Evolutionary conservation across 768 basidiomycete species (phyloP).

Genomic region (Boletellus ananiceps): DNA sequence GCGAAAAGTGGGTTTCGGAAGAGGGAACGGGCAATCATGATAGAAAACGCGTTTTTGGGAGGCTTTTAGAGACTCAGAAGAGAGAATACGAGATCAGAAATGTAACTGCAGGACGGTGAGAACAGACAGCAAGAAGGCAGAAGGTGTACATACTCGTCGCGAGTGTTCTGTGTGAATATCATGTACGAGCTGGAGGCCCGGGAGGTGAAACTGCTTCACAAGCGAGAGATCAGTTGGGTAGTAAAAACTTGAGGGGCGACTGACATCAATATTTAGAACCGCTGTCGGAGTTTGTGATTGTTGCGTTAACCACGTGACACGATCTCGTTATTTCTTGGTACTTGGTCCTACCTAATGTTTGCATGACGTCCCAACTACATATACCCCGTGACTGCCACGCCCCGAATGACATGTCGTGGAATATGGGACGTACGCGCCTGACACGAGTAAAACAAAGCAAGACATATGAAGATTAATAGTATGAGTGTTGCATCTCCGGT

Average conservation of each 20-base stretch:
- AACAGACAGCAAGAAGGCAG: neutral
- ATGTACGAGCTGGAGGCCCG: constrained; percentile 46
- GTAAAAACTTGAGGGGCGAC: neutral
- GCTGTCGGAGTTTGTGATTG: constrained; percentile 17
- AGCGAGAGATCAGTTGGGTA: neutral
- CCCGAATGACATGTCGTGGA: too few relatives aligned
- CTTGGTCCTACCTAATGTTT: too few relatives aligned
- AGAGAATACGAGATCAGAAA: constrained; percentile 88
- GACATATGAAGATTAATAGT: too few relatives aligned
- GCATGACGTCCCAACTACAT: too few relatives aligned
- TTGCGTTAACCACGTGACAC: constrained; percentile 9
- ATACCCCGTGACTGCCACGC: too few relatives aligned
- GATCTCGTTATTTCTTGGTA: too few relatives aligned
- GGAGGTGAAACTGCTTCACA: neutral
- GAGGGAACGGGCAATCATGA: constrained; percentile 57
- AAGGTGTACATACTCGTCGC: constrained; percentile 68
- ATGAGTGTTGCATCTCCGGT: too few relatives aligned
- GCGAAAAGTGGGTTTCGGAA: constrained; percentile 45
- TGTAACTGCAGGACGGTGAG: constrained; percentile 55
- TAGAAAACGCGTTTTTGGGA: constrained; percentile 27
- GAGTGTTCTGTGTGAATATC: constrained; percentile 82
- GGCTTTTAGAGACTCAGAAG: constrained; percentile 40
- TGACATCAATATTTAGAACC: neutral
- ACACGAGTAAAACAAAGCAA: too few relatives aligned
- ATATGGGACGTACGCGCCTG: too few relatives aligned